phyloP scores from a whole-genome alignment of 1,284 basidiomycete species.

The Tilletia setariae region DNA sequence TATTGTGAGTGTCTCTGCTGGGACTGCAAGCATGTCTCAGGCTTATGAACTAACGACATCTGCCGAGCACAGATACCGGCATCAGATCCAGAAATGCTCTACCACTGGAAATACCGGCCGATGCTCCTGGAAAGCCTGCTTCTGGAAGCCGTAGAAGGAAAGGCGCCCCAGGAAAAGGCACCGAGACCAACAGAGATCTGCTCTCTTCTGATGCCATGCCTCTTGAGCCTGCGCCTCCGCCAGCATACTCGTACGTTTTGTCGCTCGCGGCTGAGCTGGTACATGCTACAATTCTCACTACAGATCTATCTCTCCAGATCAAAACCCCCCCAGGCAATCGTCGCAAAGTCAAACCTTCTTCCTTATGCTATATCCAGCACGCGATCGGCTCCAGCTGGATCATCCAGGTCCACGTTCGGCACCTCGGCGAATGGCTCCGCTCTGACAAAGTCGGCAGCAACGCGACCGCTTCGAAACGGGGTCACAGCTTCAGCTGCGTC shows the following conservation, averaged over 20 bases:
- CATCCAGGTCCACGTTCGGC: not conserved
- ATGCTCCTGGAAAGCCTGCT: not conserved
- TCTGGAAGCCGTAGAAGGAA: not conserved
- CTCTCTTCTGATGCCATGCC: not conserved
- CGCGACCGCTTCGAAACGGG: not conserved
- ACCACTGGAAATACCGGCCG: not conserved
- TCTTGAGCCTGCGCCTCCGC: not conserved
- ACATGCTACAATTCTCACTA: not conserved
- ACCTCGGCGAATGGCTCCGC: not conserved
- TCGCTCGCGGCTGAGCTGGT: not conserved
- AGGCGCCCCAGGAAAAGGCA: not conserved
- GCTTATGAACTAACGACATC: not conserved
- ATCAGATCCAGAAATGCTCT: not conserved
- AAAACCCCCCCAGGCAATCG: not conserved
- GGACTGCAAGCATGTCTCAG: not conserved
- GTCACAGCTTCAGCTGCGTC: not conserved
- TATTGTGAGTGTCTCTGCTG: conserved; percentile 5
- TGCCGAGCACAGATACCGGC: not conserved
- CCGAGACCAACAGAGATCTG: not conserved
- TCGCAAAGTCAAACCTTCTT: not conserved
- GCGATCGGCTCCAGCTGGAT: not conserved
- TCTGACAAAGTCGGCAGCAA: not conserved
- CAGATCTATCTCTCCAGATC: not conserved
- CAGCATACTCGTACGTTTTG: conserved; percentile 8
- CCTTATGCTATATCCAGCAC: conserved; percentile 10